Base-by-base conservation (phyloP, 345 rosid genomes). In the Syzygium grande region DNA sequence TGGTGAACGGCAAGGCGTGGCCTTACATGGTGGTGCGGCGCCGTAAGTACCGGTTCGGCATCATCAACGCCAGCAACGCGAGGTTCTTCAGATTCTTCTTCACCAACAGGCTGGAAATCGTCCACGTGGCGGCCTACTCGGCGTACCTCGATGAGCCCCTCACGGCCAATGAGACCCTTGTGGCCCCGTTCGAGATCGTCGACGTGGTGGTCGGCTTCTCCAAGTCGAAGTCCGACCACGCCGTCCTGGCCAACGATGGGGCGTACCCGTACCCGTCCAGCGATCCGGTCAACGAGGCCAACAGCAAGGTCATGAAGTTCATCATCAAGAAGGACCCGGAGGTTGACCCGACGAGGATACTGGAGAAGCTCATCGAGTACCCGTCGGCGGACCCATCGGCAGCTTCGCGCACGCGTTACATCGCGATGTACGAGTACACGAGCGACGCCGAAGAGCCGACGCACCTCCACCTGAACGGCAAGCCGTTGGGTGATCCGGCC, bases 1-100 rank as follows among this genome's bases (percentile, higher is more conserved):
- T 98, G 1, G 99, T 98, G 0, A 98, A 96, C 52, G 99, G 99
- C 1, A 98, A 98, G 90, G 98, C 96, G 2, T 98, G 99, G 99
- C 99, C 99, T 0, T 88, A 88, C 27, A 3, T 94, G 92, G 87
- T 58, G 1, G 99, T 98, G 9, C 93, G 93, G 54, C 98, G 98
- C 19, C 95, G 99, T 5, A 98, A 94, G 85, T 98, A 98, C 86
- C 90, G 99, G 61, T 95, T 98, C 16, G 93, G 98, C 11, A 94
- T 98, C 80, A 94, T 92, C 84, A 98, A 98, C 79, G 95, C 98
- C 14, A 92, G 96, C 89, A 98, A 98, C 41, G 99, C 99, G 0
- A 92, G 99, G 23, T 96, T 98, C 89, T 95, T 93, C 88, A 89
- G 89, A 46, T 94, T 96, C 87, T 95, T 92, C 87, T 94, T 98